Conservation (phyloP, 345 rosid genomes). For the Eucalyptus curtisii region DNA sequence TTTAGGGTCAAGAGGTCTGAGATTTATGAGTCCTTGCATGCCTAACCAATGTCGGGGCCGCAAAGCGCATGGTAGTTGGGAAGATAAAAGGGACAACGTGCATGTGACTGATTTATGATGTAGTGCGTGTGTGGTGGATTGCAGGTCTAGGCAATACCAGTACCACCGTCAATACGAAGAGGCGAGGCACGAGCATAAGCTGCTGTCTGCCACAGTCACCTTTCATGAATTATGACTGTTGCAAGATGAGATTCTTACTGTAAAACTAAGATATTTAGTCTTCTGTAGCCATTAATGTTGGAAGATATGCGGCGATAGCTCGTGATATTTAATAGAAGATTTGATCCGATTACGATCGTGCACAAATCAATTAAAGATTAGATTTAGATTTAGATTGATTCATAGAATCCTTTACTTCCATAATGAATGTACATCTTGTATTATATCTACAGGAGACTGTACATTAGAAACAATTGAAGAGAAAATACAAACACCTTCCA, state of each 20-base stretch:
- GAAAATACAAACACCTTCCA: no score
- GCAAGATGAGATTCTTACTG: not conserved
- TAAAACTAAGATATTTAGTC: not conserved
- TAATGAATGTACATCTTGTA: no score
- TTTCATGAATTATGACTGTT: not conserved
- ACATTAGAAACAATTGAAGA: no score
- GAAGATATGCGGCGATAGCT: no score
- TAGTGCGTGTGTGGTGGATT: not conserved
- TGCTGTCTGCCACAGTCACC: not conserved
- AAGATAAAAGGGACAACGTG: not conserved
- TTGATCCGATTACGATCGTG: no score
- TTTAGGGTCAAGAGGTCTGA: not conserved
- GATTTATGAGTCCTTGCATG: not conserved
- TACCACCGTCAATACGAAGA: not conserved
- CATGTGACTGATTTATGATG: not conserved
- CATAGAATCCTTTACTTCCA: no score
- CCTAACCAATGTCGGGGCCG: not conserved
- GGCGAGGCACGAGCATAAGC: not conserved
- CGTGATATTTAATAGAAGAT: no score
- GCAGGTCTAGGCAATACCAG: not conserved
- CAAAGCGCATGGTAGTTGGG: not conserved
- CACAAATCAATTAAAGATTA: no score
- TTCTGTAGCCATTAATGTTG: not conserved
- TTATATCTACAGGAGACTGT: no score
- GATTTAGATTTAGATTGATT: no score